Base-by-base conservation (phyloP, 306 rosid species). In the Trifolium repens region DNA sequence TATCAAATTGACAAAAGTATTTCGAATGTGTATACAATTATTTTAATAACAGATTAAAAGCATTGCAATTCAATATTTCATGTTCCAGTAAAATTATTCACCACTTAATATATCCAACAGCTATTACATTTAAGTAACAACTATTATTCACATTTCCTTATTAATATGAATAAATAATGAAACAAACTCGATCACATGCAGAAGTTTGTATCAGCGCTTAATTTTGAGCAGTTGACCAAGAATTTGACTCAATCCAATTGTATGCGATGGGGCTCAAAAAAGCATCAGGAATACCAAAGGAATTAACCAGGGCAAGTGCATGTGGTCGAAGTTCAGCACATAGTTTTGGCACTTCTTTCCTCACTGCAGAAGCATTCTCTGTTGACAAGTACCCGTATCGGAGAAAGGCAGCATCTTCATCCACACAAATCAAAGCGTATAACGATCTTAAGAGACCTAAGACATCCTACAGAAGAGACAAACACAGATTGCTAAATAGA, bases 221-320 rank as follows among this genome's bases (percentile, higher is more conserved):
- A 24, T 64, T 87, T 73, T 79, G 85, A 84, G 86, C 67, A 16
- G 92, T 78, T 67, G 94, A 79, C 97, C 96, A 91, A 26, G 94
- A 84, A 82, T 94, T 91, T 70, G 97, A 85, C 15, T 89, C 91
- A 6, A 94, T 79, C 97, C 98, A 91, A 75, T 94, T 68, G 75
- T 77, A 94, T 7, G 97, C 98, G 5, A 94, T 85, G 14, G 98
- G 96, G 75, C 97, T 81, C 87, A 94, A 82, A 53, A 91, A 94
- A 2, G 97, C 96, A 63, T 90, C 93, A 6, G 98, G 98, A 73
- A 91, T 91, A 73, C 98, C 98, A 9, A 91, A 91, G 67, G 98
- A 94, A 73, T 87, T 86, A 74, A 94, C 98, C 81, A 94, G 69
- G 27, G 96, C 93, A 40, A 94, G 91, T 43, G 97, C 97, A 83